Evolutionary conservation across 352 stramenopile genomes (phyloP).

Genomic region (Globisporangium camurandrum): DNA sequence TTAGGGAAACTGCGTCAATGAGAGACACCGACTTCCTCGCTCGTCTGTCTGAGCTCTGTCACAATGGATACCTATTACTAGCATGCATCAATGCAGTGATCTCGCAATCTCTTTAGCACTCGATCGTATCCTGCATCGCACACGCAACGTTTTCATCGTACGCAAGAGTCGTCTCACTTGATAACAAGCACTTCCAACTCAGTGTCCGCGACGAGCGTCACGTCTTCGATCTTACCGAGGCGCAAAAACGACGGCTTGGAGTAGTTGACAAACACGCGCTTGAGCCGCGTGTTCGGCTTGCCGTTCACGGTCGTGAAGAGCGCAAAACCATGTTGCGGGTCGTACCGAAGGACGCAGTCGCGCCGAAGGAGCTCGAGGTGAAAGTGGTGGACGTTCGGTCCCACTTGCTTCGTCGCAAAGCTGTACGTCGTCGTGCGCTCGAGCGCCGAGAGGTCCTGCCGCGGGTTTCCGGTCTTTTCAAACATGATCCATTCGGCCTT

Average conservation of each 20-base stretch:
- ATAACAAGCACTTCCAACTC: constrained; percentile 30
- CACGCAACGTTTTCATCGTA: no score
- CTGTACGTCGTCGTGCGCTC: constrained; percentile 50
- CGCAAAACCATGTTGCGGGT: constrained; percentile 23
- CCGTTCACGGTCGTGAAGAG: constrained; percentile 52
- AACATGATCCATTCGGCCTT: constrained; percentile 67
- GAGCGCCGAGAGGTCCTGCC: constrained; percentile 39
- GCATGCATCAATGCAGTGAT: no score
- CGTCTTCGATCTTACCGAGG: constrained; percentile 27
- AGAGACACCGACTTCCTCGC: no score
- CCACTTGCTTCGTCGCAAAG: constrained; percentile 31
- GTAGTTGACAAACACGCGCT: constrained; percentile 43
- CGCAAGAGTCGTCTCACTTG: no score
- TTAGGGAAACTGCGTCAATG: no score
- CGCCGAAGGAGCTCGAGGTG: constrained; percentile 34
- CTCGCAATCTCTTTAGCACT: no score
- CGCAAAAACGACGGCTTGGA: constrained; percentile 24
- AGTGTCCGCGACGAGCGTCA: constrained; percentile 27
- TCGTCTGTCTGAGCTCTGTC: no score
- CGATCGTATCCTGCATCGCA: no score
- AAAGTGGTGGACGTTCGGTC: constrained; percentile 38
- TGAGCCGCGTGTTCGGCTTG: constrained; percentile 43
- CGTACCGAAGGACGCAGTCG: constrained; percentile 41
- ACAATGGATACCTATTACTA: no score
- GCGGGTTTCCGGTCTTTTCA: constrained; percentile 48